Evolutionary conservation across 2,329 filamentous ascomycete species (phyloP).

Genomic region (Arthrobotrys pseudoclavata): DNA sequence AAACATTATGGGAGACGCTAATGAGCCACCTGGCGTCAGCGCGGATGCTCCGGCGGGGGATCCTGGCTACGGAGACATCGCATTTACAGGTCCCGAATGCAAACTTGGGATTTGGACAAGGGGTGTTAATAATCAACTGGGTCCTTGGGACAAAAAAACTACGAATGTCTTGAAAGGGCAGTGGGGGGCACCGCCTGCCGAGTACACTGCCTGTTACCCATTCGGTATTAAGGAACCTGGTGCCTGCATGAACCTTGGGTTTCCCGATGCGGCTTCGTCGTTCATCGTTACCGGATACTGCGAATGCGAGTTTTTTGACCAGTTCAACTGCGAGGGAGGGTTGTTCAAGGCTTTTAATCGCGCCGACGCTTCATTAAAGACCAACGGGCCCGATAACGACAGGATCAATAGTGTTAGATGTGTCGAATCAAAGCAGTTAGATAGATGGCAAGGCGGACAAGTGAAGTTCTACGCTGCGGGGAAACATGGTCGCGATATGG

Average conservation of each 20-base stretch:
- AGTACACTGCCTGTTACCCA: not conserved
- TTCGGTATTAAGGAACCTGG: not conserved
- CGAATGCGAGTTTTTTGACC: slow-evolving; percentile 43
- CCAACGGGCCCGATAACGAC: slow-evolving; percentile 22
- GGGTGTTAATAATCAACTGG: not conserved
- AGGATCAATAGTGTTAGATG: slow-evolving; percentile 32
- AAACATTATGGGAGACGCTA: slow-evolving; percentile 1
- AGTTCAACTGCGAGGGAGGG: not conserved
- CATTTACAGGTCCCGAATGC: slow-evolving; percentile 8
- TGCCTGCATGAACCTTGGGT: not conserved
- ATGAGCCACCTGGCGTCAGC: not conserved
- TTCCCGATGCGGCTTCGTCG: not conserved
- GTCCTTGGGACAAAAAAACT: not conserved
- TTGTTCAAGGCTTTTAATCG: slow-evolving; percentile 41
- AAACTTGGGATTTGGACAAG: slow-evolving; percentile 3
- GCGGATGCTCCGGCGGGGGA: not conserved
- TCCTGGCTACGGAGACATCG: not conserved
- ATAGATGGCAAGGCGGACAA: not conserved
- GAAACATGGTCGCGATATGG: not conserved
- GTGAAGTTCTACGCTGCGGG: slow-evolving; percentile 4
- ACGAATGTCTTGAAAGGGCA: not conserved
- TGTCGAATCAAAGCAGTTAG: not conserved
- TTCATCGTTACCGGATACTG: slow-evolving; percentile 34
- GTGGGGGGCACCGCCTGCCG: not conserved
- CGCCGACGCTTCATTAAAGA: slow-evolving; percentile 6